Evolutionary conservation across 805 yeast species (phyloP), one percentile per base, ranked within the genome.

Genomic region (Sugiyamaella floridensis): DNA sequence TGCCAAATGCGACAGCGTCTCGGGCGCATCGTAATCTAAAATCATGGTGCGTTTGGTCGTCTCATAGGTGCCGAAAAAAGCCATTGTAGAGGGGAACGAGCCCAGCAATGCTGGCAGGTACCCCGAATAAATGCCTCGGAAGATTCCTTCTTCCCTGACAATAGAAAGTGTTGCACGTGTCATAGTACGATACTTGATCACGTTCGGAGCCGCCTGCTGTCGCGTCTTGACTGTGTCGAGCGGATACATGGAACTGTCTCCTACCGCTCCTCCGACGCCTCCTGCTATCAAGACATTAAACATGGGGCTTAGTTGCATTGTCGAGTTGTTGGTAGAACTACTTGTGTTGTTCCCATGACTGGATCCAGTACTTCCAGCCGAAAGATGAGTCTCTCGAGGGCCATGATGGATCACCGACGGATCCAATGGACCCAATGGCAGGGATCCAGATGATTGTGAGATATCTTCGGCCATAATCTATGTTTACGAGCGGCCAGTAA

Each of bases 151-250:
- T 61, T 92, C 87, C 43, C 75, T 65, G 48, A 85, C 69, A n/a
- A 93, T 85, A 0, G 92, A 83, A 26, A 69, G 56, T 62, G 86
- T 89, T 0, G 97, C 96, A 10, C 81, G 77, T 8, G 84, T 61
- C 83, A 89, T 89, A 61, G 78, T 82, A 55, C 72, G 77, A 68
- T 92, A 92, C 67, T 87, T 85, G 6, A 72, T 58, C 18, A 76
- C 76, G 58, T 76, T 73, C 19, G 86, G 83, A 3, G 95, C 86
- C n/a, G 96, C 98, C 66, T 93, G 99, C 67, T 93, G 99, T 57
- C 99, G 76, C 1, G 99, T 93, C 67, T 93, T 93, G 32, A 93
- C 96, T 0, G 99, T 93, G 65, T 93, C 99, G 37, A 93, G 71
- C 0, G 98, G 90, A 69, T 93, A 97, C 97, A 93, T 93, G 29